These are phyloP conservation scores for Hibiscus mutabilis DNA, from an alignment of 345 rosid genomes.

Conservation along the genomic window DNA sequence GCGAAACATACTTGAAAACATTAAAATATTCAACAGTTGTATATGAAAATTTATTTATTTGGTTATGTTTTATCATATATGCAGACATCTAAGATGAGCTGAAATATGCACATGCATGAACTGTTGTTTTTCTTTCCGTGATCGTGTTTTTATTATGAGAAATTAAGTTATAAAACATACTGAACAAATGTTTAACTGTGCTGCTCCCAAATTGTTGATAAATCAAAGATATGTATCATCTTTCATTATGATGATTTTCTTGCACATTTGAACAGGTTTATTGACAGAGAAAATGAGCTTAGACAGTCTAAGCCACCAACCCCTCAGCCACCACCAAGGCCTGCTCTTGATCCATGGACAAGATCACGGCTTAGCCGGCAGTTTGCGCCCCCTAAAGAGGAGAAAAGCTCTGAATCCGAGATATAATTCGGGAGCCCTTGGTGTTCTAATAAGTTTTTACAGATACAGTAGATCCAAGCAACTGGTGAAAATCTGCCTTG, in stretches of 20 bases:
- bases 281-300: slow-evolving; percentile 88
- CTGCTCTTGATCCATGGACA: slow-evolving; percentile 75
- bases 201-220: neutral
- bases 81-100: neutral
- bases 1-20: neutral
- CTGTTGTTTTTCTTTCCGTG: neutral
- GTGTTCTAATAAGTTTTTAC: neutral
- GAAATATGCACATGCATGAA: neutral
- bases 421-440: slow-evolving; percentile 12
- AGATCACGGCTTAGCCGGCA: slow-evolving; percentile 64
- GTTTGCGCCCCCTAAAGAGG: slow-evolving; percentile 81
- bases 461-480: neutral
- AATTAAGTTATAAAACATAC: neutral
- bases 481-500: neutral
- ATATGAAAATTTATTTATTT: too few relatives aligned
- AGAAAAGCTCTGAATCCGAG: slow-evolving; percentile 47
- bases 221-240: neutral
- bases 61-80: neutral
- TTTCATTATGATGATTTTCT: neutral
- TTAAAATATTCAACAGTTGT: neutral
- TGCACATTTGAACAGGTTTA: slow-evolving; percentile 45
- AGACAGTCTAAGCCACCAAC: slow-evolving; percentile 72
- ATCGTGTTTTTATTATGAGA: neutral
- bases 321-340: slow-evolving; percentile 63
- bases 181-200: neutral